Base-by-base conservation (phyloP, 2,329 filamentous ascomycete species). In the Apiospora saccharicola region DNA sequence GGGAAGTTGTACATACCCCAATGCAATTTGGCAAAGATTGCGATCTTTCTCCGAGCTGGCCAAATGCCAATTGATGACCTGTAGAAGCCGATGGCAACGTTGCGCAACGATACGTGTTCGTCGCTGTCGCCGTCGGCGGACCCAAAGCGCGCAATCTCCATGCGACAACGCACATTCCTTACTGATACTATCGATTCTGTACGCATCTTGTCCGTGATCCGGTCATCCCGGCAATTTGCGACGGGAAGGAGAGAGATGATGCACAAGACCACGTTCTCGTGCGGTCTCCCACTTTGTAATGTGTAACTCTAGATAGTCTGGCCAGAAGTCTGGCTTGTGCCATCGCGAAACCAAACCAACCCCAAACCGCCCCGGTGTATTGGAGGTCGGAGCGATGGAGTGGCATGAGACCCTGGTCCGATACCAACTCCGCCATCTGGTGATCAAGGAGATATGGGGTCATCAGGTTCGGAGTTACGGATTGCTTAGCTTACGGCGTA, bases 91-190 rank as follows among this genome's bases (percentile, higher is more conserved):
- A 41, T 37, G 57, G 57, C 34, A 64, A 64, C 34, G 57, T 64
- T 64, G 57, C 57, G 57, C 57, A 41, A 64, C 57, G 22, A 64
- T 41, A 64, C 19, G 57, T 64, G 34, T 47, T 26, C 5, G 67
- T 61, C 6, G 67, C 26, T 10, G 37, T 41, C 37, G 37, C 26
- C 4, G 26, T 30, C 4, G 37, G 6, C 8, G 10, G 24, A 47
- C 24, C 24, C 67, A 49, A 37, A 49, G 44, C 34, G 57, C 34
- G 34, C 34, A 64, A 64, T 19, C 30, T 64, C 34, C 6, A 64
- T n/a, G 34, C 53, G 53, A 61, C 53, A 61, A 34, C 30, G 53
- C 53, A 61, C 51, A 30, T 53, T 53, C 51, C 13, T 53, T 26
- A 30, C 46, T 22, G 34, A 37, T 37, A 61, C 53, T 34, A 12